A percentile compares a stretch with the other conserved stretches of the same genome.
Conservation (phyloP, 345 rosid genomes). For the Arabidopsis thaliana region TAIR10.1 NC_003070.9:1151501-1152000, state of each 20-base stretch:
- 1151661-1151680: slow-evolving; percentile 70
- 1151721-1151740: slow-evolving; percentile 96
- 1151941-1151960: slow-evolving; percentile 40
- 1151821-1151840: slow-evolving; percentile 93
- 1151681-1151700: slow-evolving; percentile 96
- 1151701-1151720: slow-evolving; percentile 99
- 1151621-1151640: slow-evolving; percentile 88
- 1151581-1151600: slow-evolving; percentile 91
- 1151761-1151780: slow-evolving; percentile 89
- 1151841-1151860: slow-evolving; percentile 78
- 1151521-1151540: slow-evolving; percentile 92
- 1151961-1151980: slow-evolving; percentile 40
- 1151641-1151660: slow-evolving; percentile 56
- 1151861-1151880: slow-evolving; percentile 20
- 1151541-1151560: slow-evolving; percentile 65
- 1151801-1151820: slow-evolving; percentile 78
- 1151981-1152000: slow-evolving; percentile 45
- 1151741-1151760: slow-evolving; percentile 98
- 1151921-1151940: slow-evolving; percentile 36
- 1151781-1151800: slow-evolving; percentile 78
- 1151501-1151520: slow-evolving; percentile 95
- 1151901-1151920: slow-evolving; percentile 29
- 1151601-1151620: slow-evolving; percentile 77
- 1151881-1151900: slow-evolving; percentile 31
- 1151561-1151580: slow-evolving; percentile 78